Percentiles rank a stretch among this genome's conserved stretches.
Evolutionary conservation across 2,329 filamentous ascomycete genomes (phyloP).

Genomic region (Alternaria longipes): DNA sequence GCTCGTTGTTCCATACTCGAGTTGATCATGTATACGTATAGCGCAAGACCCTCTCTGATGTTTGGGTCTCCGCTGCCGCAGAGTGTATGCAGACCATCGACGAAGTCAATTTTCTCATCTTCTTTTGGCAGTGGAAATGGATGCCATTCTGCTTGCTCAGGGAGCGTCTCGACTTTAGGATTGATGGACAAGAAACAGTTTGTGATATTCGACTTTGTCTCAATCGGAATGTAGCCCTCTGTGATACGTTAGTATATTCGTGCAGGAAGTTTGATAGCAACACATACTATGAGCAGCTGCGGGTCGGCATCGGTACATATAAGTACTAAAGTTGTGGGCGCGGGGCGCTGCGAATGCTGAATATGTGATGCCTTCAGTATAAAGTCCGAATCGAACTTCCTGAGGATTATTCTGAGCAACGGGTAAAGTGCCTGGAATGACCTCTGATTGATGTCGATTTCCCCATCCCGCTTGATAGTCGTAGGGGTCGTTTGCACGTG

Average conservation of each 20-base stretch:
- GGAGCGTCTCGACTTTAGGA: slow-evolving; percentile 57
- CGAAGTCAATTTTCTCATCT: slow-evolving; percentile 56
- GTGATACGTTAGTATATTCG: slow-evolving; percentile 10
- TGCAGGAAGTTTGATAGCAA: slow-evolving; percentile 1
- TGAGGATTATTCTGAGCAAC: slow-evolving; percentile 56
- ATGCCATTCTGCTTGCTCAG: slow-evolving; percentile 61
- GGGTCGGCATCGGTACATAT: slow-evolving; percentile 57
- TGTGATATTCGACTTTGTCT: slow-evolving; percentile 48
- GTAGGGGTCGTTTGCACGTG: slow-evolving; percentile 51
- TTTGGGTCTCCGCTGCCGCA: slow-evolving; percentile 62
- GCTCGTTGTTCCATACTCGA: slow-evolving; percentile 57
- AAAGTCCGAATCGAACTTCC: slow-evolving; percentile 55
- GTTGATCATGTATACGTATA: slow-evolving; percentile 61
- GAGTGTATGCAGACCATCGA: slow-evolving; percentile 60
- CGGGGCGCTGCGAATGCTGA: slow-evolving; percentile 56
- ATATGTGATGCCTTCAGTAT: slow-evolving; percentile 58
- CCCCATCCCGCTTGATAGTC: slow-evolving; percentile 52
- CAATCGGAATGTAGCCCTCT: slow-evolving; percentile 40
- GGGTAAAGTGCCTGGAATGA: slow-evolving; percentile 56
- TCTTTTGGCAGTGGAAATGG: slow-evolving; percentile 52
- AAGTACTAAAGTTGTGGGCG: slow-evolving; percentile 55
- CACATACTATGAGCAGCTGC: slow-evolving; percentile 54
- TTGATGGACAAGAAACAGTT: slow-evolving; percentile 60
- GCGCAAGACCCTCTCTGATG: slow-evolving; percentile 59
- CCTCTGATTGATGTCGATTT: slow-evolving; percentile 53